These are phyloP conservation scores for Hirsutella rhossiliensis DNA, from an alignment of 2,329 filamentous ascomycete genomes.

Conservation along the genomic window DNA sequence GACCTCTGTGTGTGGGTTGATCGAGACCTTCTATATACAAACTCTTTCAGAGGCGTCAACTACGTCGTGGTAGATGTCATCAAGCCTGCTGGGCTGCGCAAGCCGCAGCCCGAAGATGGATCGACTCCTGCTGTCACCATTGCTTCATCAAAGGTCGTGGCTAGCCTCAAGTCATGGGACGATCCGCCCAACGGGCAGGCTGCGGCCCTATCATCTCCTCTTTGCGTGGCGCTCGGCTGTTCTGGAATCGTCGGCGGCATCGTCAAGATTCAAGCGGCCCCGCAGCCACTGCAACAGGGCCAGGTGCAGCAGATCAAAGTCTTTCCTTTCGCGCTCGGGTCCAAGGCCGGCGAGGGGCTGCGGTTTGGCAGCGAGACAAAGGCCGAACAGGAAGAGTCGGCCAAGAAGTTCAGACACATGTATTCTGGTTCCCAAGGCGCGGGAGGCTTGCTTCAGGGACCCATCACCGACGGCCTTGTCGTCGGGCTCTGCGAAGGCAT, in stretches of 20 bases:
- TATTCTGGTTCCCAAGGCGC: slow-evolving; percentile 46
- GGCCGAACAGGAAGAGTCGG: slow-evolving; percentile 65
- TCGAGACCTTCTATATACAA: slow-evolving; percentile 58
- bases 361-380: slow-evolving; percentile 84
- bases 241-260: slow-evolving; percentile 72
- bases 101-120: slow-evolving; percentile 56
- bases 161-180: slow-evolving; percentile 66
- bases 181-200: slow-evolving; percentile 76
- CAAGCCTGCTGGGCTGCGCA: slow-evolving; percentile 65
- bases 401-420: slow-evolving; percentile 57
- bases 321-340: slow-evolving; percentile 59
- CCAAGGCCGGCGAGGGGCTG: slow-evolving; percentile 51
- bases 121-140: slow-evolving; percentile 36
- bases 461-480: slow-evolving; percentile 80
- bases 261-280: slow-evolving; percentile 75
- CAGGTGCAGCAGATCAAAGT: slow-evolving; percentile 59
- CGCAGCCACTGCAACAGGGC: slow-evolving; percentile 55
- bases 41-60: slow-evolving; percentile 61
- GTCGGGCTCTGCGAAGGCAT: slow-evolving; percentile 46
- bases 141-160: slow-evolving; percentile 52
- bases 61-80: slow-evolving; percentile 82
- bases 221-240: slow-evolving; percentile 64
- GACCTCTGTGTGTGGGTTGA: slow-evolving; percentile 76
- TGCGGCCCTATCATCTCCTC: slow-evolving; percentile 61
- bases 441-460: slow-evolving; percentile 63